Percentiles rank a stretch among this genome's conserved stretches.
Evolutionary conservation across 352 stramenopile genomes (phyloP).

Genomic region (Phytopythium ostracodes): DNA sequence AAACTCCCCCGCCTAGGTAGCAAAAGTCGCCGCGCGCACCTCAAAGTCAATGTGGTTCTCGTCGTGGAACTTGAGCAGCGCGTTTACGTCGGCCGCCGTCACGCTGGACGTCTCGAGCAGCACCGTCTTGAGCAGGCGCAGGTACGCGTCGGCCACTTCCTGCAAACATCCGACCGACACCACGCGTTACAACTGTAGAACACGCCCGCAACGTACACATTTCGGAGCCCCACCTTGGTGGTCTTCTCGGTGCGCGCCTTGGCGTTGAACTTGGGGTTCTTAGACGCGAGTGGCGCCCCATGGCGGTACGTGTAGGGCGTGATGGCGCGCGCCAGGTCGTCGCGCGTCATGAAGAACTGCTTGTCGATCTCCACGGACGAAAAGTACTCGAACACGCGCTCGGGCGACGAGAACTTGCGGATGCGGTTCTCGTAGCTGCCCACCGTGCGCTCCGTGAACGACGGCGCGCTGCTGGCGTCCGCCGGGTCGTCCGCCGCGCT

Average conservation of each 20-base stretch:
- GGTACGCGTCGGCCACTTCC: slow-evolving; percentile 51
- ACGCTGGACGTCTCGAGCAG: slow-evolving; percentile 51
- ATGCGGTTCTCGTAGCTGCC: slow-evolving; percentile 89
- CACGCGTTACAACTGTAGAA: background rate
- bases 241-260: slow-evolving; percentile 48
- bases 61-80: slow-evolving; percentile 51
- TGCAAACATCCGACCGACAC: slow-evolving; percentile 2
- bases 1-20: background rate
- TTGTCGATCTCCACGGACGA: slow-evolving; percentile 80
- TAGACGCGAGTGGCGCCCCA: slow-evolving; percentile 64
- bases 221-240: slow-evolving; percentile 16
- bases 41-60: slow-evolving; percentile 73
- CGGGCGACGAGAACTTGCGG: slow-evolving; percentile 76
- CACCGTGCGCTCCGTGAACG: slow-evolving; percentile 77
- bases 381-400: slow-evolving; percentile 91
- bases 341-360: slow-evolving; percentile 80
- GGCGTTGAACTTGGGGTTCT: slow-evolving; percentile 83
- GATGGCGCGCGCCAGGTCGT: slow-evolving; percentile 76
- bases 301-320: slow-evolving; percentile 81
- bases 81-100: slow-evolving; percentile 36
- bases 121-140: slow-evolving; percentile 41
- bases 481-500: background rate
- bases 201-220: no score
- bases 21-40: slow-evolving; percentile 14
- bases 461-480: slow-evolving; percentile 6